Conservation (phyloP, 164 flowering plant genomes). For the Annona cherimola region DNA sequence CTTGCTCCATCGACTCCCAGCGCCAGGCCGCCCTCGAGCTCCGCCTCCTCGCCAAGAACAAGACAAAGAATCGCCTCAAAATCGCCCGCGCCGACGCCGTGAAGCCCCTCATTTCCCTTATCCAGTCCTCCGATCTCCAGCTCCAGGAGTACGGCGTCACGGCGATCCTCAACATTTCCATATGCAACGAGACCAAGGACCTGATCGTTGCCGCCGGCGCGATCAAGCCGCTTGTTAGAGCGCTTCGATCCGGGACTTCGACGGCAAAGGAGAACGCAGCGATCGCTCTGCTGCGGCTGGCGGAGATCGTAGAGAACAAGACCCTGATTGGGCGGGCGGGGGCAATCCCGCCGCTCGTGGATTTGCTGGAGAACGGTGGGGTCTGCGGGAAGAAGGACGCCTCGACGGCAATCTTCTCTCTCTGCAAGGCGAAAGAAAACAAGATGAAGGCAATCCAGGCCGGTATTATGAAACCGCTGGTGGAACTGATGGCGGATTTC, state of each 20-base stretch:
- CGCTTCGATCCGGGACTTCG: slow-evolving; percentile 54
- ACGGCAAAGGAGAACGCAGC: slow-evolving; percentile 86
- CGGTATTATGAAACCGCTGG: too few species aligned
- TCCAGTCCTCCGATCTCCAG: slow-evolving; percentile 52
- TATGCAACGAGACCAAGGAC: slow-evolving; percentile 76
- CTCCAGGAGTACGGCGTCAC: slow-evolving; percentile 80
- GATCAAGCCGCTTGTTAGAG: slow-evolving; percentile 58
- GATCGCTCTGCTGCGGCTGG: slow-evolving; percentile 73
- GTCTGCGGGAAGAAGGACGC: slow-evolving; percentile 72
- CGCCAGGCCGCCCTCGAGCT: slow-evolving; percentile 69
- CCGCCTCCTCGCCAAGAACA: slow-evolving; percentile 73
- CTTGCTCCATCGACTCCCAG: slow-evolving; percentile 52
- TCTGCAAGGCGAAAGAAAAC: too few species aligned
- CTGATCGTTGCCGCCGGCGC: slow-evolving; percentile 61
- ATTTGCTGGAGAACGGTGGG: slow-evolving; percentile 53
- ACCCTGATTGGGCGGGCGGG: slow-evolving; percentile 71
- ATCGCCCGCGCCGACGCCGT: slow-evolving; percentile 69
- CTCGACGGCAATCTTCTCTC: too few species aligned
- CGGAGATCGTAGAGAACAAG: slow-evolving; percentile 64
- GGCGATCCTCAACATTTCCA: slow-evolving; percentile 66
- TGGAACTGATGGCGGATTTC: too few species aligned
- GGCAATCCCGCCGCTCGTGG: slow-evolving; percentile 69
- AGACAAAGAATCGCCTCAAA: slow-evolving; percentile 59
- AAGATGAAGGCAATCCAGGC: too few species aligned
- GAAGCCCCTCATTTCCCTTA: slow-evolving; percentile 49